These are phyloP conservation scores for Rhizophagus prolifer DNA, from an alignment of 192 early-diverging fungal genomes.

Conservation along the genomic window DNA sequence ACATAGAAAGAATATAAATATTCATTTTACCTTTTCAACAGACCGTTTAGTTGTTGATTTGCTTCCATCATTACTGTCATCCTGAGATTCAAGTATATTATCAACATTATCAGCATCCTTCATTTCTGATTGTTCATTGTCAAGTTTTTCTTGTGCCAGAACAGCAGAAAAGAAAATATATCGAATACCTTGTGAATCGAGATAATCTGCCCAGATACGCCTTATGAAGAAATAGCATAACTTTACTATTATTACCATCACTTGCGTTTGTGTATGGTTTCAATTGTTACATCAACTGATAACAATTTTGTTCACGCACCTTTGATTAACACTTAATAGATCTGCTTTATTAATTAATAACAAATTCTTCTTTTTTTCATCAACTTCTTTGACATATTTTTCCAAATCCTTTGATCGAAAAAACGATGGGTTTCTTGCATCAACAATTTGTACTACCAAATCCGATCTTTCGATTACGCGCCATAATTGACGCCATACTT, in stretches of 20 bases:
- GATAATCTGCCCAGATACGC: conserved; percentile 85
- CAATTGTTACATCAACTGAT: not conserved
- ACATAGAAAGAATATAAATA: not conserved
- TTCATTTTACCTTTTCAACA: not conserved
- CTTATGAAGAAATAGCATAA: conserved; percentile 30
- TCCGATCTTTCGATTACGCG: conserved; percentile 96
- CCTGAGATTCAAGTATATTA: conserved; percentile 18
- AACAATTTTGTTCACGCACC: conserved; percentile 39
- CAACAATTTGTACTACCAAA: conserved; percentile 97
- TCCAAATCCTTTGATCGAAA: conserved; percentile 90
- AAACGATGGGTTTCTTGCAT: conserved; percentile 93
- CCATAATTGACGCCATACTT: conserved; percentile 99
- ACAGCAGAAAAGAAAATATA: conserved; percentile 96
- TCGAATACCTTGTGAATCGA: conserved; percentile 75
- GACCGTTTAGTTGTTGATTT: too few species aligned
- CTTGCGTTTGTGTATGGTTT: too few species aligned
- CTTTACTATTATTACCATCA: too few species aligned
- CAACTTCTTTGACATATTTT: conserved; percentile 88
- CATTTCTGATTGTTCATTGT: not conserved
- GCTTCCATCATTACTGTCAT: not conserved
- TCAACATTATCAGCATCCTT: not conserved
- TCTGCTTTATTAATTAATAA: conserved; percentile 99
- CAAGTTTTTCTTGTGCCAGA: conserved; percentile 45
- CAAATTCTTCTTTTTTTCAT: conserved; percentile 81
- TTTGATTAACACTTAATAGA: conserved; percentile 85